Conservation (phyloP, 495 filamentous ascomycete species). For the Trichocladium antarcticum region DNA sequence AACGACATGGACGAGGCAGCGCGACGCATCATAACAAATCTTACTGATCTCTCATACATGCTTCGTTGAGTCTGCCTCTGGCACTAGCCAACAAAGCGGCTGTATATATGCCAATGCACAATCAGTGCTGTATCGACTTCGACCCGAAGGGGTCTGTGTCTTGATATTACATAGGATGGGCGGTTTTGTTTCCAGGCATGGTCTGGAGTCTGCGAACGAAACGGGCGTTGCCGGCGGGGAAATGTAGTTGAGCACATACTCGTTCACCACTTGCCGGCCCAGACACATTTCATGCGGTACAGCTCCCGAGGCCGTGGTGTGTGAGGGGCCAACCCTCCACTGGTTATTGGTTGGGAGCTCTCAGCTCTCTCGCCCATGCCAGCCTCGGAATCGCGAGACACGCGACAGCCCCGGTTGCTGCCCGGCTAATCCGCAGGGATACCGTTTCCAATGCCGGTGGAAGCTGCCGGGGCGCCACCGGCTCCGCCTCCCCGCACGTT, state of each 20-base stretch:
- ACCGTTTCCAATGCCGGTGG: conserved; percentile 2
- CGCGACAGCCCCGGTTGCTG: neutral
- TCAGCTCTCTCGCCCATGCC: neutral
- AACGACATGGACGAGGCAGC: conserved; percentile 5
- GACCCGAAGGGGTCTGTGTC: conserved; percentile 4
- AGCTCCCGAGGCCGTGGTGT: neutral
- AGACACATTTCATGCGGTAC: neutral
- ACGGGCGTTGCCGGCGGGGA: neutral
- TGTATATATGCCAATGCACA: too few relatives aligned
- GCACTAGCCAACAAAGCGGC: too few relatives aligned
- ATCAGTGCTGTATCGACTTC: too few relatives aligned
- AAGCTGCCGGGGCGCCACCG: conserved; percentile 3
- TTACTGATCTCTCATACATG: conserved; percentile 48
- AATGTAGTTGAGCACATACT: neutral
- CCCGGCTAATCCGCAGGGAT: too few relatives aligned
- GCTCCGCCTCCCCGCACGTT: conserved; percentile 12
- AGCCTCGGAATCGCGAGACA: conserved; percentile 18
- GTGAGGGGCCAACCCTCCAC: neutral
- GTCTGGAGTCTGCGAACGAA: neutral
- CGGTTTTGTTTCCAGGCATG: neutral
- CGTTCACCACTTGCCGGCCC: neutral
- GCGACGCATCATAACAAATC: conserved; percentile 25
- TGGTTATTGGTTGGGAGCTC: neutral
- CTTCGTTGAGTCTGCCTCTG: conserved; percentile 18
- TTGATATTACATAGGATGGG: conserved; percentile 5